phyloP scores from a whole-genome alignment of 2,329 filamentous ascomycete genomes.

The Phialophora verrucosa region DNA sequence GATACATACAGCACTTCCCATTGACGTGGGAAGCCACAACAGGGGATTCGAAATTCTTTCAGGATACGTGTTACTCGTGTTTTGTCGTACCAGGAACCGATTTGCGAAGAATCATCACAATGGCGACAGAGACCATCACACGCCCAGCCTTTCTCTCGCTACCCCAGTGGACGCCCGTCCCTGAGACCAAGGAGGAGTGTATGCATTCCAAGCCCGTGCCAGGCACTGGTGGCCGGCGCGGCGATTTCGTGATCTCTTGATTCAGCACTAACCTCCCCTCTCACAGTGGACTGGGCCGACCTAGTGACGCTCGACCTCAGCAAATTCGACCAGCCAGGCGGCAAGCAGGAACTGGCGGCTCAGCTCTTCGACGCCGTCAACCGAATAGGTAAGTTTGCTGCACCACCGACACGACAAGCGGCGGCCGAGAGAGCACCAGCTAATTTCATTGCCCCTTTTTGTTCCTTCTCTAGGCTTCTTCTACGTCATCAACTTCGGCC shows the following conservation, averaged over 20 bases:
- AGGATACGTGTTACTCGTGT: background rate
- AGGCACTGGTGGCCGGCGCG: too few relatives aligned
- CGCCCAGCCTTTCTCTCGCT: constrained; percentile 7
- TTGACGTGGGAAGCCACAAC: too few relatives aligned
- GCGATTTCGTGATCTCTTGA: background rate
- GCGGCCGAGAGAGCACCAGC: background rate
- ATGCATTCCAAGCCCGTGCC: background rate
- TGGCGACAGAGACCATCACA: constrained; percentile 27
- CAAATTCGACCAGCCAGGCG: constrained; percentile 59
- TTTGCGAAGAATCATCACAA: constrained; percentile 1
- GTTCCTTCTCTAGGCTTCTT: constrained; percentile 57
- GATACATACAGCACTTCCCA: background rate
- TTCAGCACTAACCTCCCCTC: background rate
- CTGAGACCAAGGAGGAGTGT: constrained; percentile 32
- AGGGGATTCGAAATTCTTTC: background rate
- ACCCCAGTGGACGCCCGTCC: constrained; percentile 28
- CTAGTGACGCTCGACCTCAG: constrained; percentile 51
- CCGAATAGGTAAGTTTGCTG: constrained; percentile 41
- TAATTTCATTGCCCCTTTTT: background rate
- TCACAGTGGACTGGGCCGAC: constrained; percentile 36
- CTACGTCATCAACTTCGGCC: constrained; percentile 66
- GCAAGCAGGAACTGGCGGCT: constrained; percentile 59
- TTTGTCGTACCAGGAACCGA: background rate
- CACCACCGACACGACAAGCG: background rate
- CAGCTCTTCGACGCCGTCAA: constrained; percentile 61